Evolutionary conservation across 1,284 basidiomycete genomes (phyloP), one percentile per base, ranked within the genome.

Genomic region (Phlebopus sp.): DNA sequence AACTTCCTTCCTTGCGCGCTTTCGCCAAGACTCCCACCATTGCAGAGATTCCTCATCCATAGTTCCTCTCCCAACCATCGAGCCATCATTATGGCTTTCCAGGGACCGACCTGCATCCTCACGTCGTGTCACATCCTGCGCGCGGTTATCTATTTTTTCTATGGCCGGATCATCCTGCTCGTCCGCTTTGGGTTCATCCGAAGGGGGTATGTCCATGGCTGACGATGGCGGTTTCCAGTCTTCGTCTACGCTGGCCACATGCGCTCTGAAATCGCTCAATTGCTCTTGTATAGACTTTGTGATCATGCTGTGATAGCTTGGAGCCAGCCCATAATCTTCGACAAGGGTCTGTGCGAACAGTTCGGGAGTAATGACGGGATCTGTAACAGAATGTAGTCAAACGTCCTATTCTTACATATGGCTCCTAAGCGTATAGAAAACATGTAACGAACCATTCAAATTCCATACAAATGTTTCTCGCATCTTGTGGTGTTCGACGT

Each of bases 381-480:
- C 96, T 91, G 55, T 23, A 46, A 17, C 18, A 51, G 29, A 44
- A 39, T 39, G 47, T 50, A 50, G 31, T 27, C 19, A 15, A 42
- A 8, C 10, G 30, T 29, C 35, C 30, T n/a, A n/a, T n/a, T n/a
- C n/a, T n/a, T 49, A 42, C 13, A 31, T 17, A 42, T 30, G 41
- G 13, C 15, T 11, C 29, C 41, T 32, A 30, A 50, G 37, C 31
- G 40, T 40, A 14, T 41, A 14, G 15, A 34, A 15, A 39, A 42
- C 34, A 13, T 3, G 14, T 1, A 11, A 70, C 79, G 44, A 51
- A 93, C 92, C 92, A 58, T 90, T 86, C 44, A 95, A 72, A 63
- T 99, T 97, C 96, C 96, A 99, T 30, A 96, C 82, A 68, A 99
- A 97, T 0, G 96, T 95, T 66, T 99, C 96, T 32, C 93, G 83